Percentiles rank a stretch among this genome's conserved stretches.
phyloP scores from a whole-genome alignment of 2,329 filamentous ascomycete species.

The Clarireedia hainanense region DNA sequence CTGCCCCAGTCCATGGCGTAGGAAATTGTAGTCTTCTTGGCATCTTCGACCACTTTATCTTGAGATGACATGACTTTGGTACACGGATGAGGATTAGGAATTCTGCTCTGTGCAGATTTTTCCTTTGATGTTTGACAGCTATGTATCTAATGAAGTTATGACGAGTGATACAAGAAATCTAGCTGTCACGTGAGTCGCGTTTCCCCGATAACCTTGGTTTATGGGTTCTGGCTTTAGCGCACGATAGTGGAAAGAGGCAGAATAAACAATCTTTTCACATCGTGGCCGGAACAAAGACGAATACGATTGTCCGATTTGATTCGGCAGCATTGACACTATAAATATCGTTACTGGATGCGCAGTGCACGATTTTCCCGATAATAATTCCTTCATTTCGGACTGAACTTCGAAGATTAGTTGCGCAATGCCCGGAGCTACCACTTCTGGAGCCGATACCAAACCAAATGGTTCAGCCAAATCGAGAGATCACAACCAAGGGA shows the following conservation, averaged over 20 bases:
- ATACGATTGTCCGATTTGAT: neutral
- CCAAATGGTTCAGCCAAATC: constrained; percentile 30
- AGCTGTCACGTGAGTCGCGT: neutral
- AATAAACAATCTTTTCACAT: constrained; percentile 4
- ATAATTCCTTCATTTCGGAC: neutral
- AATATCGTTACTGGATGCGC: neutral
- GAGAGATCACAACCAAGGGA: constrained; percentile 49
- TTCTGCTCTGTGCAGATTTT: too few species aligned
- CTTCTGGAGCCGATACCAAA: constrained; percentile 35
- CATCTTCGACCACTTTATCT: constrained; percentile 20
- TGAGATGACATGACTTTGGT: constrained; percentile 18
- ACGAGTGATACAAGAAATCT: neutral
- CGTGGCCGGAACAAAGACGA: constrained; percentile 14
- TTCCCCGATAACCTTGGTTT: neutral
- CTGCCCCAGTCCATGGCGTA: constrained; percentile 44
- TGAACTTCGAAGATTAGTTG: neutral
- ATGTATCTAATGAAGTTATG: neutral
- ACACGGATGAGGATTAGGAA: neutral
- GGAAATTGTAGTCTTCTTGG: constrained; percentile 35
- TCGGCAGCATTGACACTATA: neutral
- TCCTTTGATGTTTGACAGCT: too few species aligned
- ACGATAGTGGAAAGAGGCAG: constrained; percentile 3
- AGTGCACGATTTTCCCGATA: neutral
- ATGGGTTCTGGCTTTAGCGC: constrained; percentile 7
- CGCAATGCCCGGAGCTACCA: constrained; percentile 31